These are phyloP conservation scores for Ilex asprella DNA, from an alignment of 257 asterid species.

Conservation along the genomic window DNA sequence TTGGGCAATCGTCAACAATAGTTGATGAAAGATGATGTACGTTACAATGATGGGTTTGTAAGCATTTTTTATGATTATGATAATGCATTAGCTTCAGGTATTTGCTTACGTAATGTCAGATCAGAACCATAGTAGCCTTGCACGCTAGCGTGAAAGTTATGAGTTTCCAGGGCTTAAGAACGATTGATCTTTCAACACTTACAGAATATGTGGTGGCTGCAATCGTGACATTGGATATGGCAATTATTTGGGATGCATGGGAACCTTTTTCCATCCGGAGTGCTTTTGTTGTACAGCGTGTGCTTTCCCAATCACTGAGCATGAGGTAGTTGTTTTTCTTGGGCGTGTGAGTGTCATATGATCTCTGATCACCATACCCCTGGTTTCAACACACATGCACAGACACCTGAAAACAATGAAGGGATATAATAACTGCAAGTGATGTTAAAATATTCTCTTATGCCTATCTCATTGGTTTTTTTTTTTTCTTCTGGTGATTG, in stretches of 20 bases:
- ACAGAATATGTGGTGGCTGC: slow-evolving; percentile 80
- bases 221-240: slow-evolving; percentile 65
- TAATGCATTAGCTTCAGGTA: neutral
- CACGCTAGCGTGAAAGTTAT: neutral
- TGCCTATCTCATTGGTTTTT: neutral
- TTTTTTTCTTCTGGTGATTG: neutral
- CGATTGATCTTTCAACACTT: neutral
- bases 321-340: slow-evolving; percentile 49
- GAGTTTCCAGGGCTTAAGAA: neutral
- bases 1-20: too few relatives aligned
- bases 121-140: neutral
- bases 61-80: neutral
- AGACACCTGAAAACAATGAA: too few relatives aligned
- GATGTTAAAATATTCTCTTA: too few relatives aligned
- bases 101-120: too few relatives aligned
- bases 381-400: too few relatives aligned
- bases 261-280: slow-evolving; percentile 73
- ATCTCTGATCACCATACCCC: neutral
- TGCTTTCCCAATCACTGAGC: slow-evolving; percentile 65
- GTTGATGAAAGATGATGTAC: too few relatives aligned
- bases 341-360: neutral
- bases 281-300: slow-evolving; percentile 85
- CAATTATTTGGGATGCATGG: slow-evolving; percentile 92
- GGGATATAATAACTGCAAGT: too few relatives aligned
- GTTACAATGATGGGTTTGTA: neutral